Evolutionary conservation across 495 filamentous ascomycete species (phyloP), one percentile per base, ranked within the genome.

Genomic region (Aspergillus biplanus): DNA sequence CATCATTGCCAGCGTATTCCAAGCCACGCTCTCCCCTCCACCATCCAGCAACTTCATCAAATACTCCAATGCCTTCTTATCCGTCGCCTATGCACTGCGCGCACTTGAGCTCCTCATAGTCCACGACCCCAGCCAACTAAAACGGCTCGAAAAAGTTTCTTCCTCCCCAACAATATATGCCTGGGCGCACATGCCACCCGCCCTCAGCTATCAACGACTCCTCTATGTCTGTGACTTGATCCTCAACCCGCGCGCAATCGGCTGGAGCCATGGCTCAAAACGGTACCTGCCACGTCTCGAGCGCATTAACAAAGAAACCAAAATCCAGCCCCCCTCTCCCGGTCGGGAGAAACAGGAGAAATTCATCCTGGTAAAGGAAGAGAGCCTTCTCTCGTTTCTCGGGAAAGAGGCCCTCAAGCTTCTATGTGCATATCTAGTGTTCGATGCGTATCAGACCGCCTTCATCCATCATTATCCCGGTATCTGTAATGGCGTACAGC

Each of bases 21-120:
- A 59, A 21, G 58, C 67, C 9, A 31, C 57, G 12, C 39, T 69
- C 39, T 61, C 16, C 49, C 67, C 64, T 21, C 64, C 61, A 16
- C 39, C 34, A 2, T 33, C 42, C 9, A n/a, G 44, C 8, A 33
- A 46, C 18, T 66, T 66, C 42, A 12, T 65, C 15, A 64, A 59
- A 50, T 66, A 69, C 52, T 33, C 61, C 6, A 64, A 69, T 58
- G 64, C 50, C 13, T 66, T 66, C 46, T 42, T 69, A 1, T 59
- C 61, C 16, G 58, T 61, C n/a, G 55, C 58, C 8, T 66, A 47
- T 32, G 42, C 61, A 9, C 48, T 69, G 34, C 67, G 67, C 15
- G 64, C 64, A 7, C 33, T 66, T 31, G 67, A 69, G 34, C 54
- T 66, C n/a, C 67, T 69, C 18, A 42, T 66, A 6, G 37, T 59